Evolutionary conservation across 75 land plant genomes (phyloP).

Genomic region (Cryptomeria japonica): DNA sequence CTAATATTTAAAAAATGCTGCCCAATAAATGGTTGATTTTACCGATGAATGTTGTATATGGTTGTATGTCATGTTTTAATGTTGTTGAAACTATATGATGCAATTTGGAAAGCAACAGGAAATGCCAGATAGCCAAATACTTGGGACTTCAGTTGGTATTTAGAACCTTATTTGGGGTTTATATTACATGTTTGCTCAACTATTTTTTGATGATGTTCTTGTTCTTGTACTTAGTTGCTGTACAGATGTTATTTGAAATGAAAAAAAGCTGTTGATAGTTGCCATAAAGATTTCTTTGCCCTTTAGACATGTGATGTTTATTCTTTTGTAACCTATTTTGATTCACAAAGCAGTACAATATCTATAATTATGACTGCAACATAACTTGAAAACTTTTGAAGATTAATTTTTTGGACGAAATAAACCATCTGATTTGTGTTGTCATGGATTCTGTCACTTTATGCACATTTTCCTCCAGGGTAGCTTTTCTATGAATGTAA

Average conservation of each 20-base stretch:
- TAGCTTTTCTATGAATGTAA: neutral
- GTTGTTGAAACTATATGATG: neutral
- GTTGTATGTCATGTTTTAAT: neutral
- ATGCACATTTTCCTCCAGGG: neutral
- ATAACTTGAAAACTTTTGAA: neutral
- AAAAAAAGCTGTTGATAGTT: neutral
- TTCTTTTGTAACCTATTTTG: neutral
- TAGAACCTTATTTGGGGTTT: slow-evolving; percentile 1
- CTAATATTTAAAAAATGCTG: slow-evolving; percentile 10
- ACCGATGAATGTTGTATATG: neutral
- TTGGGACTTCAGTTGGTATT: neutral
- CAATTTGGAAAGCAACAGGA: neutral
- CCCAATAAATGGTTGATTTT: neutral
- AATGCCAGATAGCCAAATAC: neutral
- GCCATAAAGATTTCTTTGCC: neutral
- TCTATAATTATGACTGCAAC: neutral
- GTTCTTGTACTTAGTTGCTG: neutral
- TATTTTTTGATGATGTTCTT: neutral
- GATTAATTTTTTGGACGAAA: neutral
- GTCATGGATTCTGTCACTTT: neutral
- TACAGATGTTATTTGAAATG: neutral
- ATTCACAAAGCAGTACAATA: neutral
- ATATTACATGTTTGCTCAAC: neutral
- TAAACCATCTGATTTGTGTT: neutral
- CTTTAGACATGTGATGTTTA: neutral